Evolutionary conservation across 2,329 filamentous ascomycete species (phyloP).

Genomic region (Trichoderma koningiopsis): DNA sequence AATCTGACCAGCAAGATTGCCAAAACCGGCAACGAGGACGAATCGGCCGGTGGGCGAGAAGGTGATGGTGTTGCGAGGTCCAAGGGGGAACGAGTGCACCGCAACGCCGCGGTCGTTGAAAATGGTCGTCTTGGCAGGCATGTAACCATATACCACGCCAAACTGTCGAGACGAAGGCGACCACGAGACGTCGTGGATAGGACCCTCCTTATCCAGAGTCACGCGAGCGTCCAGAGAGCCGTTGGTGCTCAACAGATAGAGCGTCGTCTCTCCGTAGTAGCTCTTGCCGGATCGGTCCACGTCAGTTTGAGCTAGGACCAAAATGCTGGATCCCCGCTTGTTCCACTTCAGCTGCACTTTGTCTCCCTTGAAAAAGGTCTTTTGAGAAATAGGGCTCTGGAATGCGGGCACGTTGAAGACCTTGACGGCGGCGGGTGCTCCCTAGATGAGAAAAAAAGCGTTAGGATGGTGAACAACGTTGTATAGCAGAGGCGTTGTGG

Average conservation of each 20-base stretch:
- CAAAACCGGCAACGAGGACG: slow-evolving; percentile 91
- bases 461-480: background rate
- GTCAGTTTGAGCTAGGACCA: slow-evolving; percentile 95
- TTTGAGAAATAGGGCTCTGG: slow-evolving; percentile 80
- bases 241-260: slow-evolving; percentile 91
- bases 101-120: slow-evolving; percentile 88
- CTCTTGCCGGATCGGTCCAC: slow-evolving; percentile 98
- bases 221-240: slow-evolving; percentile 92
- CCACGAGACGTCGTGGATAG: slow-evolving; percentile 98
- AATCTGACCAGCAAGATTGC: slow-evolving; percentile 95
- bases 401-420: slow-evolving; percentile 94
- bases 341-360: slow-evolving; percentile 99
- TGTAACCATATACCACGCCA: slow-evolving; percentile 95
- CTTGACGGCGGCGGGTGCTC: slow-evolving; percentile 90
- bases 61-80: slow-evolving; percentile 88
- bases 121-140: slow-evolving; percentile 98
- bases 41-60: slow-evolving; percentile 95
- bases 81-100: slow-evolving; percentile 82
- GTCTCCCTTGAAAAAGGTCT: slow-evolving; percentile 99
- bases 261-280: slow-evolving; percentile 97
- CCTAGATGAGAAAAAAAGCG: slow-evolving; percentile 52
- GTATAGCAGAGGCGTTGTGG: background rate
- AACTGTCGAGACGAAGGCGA: slow-evolving; percentile 98
- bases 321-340: slow-evolving; percentile 81
- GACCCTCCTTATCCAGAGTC: slow-evolving; percentile 91